Evolutionary conservation across 179 eudicot genomes (phyloP).

Genomic region (Sideroxylon spinosum): DNA sequence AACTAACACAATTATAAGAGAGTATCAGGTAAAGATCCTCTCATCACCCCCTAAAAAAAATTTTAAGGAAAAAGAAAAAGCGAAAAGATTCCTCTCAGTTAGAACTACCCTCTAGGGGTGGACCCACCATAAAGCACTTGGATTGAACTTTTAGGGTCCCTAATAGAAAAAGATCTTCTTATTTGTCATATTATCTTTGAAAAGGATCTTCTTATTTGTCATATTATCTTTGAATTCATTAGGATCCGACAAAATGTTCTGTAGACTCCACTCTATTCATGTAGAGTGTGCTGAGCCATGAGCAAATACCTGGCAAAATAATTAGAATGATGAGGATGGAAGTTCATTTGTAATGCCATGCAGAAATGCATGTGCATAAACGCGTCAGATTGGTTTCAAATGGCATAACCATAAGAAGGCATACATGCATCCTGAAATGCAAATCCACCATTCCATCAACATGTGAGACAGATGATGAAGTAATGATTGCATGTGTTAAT

Average conservation of each 20-base stretch:
- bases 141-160: slow-evolving; percentile 13
- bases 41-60: background rate
- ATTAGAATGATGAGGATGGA: background rate
- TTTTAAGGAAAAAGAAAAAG: background rate
- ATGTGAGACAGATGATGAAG: background rate
- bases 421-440: background rate
- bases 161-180: slow-evolving; percentile 1
- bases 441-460: background rate
- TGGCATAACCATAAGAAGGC: background rate
- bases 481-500: background rate
- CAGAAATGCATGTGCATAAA: background rate
- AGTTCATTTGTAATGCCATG: slow-evolving; percentile 4
- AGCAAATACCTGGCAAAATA: background rate
- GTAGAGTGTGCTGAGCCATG: background rate
- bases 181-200: background rate
- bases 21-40: background rate
- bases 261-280: background rate
- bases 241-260: background rate
- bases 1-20: background rate
- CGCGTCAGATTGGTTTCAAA: background rate
- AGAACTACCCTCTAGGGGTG: background rate
- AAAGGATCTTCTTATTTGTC: slow-evolving; percentile 2
- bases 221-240: slow-evolving; percentile 5
- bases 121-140: background rate
- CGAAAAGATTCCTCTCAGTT: background rate